Percentiles rank a stretch among this genome's conserved stretches.
phyloP scores from a whole-genome alignment of 1,139 yeast genomes.

The Suhomyces atakaporum region DNA sequence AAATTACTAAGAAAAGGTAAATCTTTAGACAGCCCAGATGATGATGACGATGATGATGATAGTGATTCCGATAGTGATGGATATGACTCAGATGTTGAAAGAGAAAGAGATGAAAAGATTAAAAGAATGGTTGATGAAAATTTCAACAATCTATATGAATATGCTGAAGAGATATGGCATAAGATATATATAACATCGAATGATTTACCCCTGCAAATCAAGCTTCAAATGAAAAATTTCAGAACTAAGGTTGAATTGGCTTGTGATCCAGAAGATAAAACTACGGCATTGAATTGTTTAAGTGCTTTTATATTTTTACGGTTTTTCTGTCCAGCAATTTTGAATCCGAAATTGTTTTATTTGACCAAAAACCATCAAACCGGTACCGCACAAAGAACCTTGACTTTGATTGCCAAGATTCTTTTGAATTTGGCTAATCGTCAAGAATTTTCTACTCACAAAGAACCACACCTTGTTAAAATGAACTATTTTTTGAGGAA shows the following conservation, averaged over 20 bases:
- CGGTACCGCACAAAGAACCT: slow-evolving; percentile 70
- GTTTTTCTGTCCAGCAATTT: slow-evolving; percentile 86
- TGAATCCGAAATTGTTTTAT: slow-evolving; percentile 84
- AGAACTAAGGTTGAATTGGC: slow-evolving; percentile 62
- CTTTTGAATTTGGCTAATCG: slow-evolving; percentile 80
- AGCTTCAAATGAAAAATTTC: slow-evolving; percentile 57
- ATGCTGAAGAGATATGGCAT: slow-evolving; percentile 72
- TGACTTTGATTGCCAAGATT: slow-evolving; percentile 82
- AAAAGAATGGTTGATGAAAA: slow-evolving; percentile 48
- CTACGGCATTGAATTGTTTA: slow-evolving; percentile 65
- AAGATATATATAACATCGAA: slow-evolving; percentile 67
- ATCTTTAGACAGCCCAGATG: slow-evolving; percentile 22
- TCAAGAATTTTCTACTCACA: slow-evolving; percentile 66
- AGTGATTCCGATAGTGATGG: slow-evolving; percentile 24
- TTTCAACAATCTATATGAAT: slow-evolving; percentile 51
- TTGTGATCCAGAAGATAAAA: slow-evolving; percentile 58
- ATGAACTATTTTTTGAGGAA: slow-evolving; percentile 68
- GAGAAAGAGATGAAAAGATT: slow-evolving; percentile 28
- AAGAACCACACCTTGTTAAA: slow-evolving; percentile 76
- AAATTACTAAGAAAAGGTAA: slow-evolving; percentile 35
- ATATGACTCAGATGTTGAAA: slow-evolving; percentile 37
- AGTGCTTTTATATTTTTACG: slow-evolving; percentile 84
- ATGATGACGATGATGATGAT: slow-evolving; percentile 25
- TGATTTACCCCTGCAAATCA: slow-evolving; percentile 73
- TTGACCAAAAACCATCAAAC: slow-evolving; percentile 70